phyloP scores from a whole-genome alignment of 768 basidiomycete species.

The Lactarius tabidus region DNA sequence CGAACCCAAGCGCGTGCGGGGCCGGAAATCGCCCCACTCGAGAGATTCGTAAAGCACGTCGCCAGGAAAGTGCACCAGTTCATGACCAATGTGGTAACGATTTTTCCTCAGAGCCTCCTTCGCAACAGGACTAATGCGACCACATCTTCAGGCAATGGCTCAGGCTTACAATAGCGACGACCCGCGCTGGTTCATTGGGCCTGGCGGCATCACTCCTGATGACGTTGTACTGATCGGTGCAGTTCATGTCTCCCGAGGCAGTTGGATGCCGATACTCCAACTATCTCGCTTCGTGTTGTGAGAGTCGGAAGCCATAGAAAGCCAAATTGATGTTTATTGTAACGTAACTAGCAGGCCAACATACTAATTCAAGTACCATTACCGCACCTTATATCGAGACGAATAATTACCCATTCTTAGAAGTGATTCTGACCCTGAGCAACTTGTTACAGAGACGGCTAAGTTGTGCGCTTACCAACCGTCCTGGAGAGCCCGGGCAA shows the following conservation, averaged over 20 bases:
- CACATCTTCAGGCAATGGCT: neutral
- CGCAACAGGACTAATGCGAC: neutral
- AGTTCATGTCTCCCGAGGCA: conserved; percentile 16
- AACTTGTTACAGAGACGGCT: neutral
- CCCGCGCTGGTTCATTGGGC: neutral
- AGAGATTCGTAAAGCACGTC: conserved; percentile 15
- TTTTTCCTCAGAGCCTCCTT: neutral
- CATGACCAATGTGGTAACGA: neutral
- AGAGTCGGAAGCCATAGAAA: neutral
- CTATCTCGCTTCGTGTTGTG: neutral
- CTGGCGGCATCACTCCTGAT: neutral
- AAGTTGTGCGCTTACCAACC: neutral
- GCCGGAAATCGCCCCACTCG: neutral
- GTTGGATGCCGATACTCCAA: conserved; percentile 22
- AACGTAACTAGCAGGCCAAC: neutral
- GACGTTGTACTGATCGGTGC: conserved; percentile 6
- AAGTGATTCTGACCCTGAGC: neutral
- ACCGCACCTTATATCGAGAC: neutral
- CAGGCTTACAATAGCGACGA: neutral
- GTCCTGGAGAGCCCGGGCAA: neutral
- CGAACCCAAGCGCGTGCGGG: neutral
- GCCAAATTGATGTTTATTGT: neutral
- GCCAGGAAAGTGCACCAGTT: conserved; percentile 5
- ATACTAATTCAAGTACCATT: neutral
- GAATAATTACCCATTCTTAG: neutral